A percentile compares a stretch with the other conserved stretches of the same genome.
Conservation (phyloP, 2,329 filamentous ascomycete species). For the Aspergillaceae sp. region DNA sequence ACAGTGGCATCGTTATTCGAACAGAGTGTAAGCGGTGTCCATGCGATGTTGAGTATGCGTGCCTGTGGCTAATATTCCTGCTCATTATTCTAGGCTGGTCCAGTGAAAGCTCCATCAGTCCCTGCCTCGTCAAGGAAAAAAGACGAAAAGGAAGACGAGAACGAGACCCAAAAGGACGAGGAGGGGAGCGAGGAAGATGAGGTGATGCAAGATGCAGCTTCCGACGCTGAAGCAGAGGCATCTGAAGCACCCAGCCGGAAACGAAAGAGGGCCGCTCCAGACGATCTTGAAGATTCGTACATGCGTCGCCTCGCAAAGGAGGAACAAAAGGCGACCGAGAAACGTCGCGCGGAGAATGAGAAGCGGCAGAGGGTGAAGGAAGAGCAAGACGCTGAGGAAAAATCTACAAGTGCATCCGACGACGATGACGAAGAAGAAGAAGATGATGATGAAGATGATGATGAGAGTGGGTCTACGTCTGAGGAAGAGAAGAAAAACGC, state of each 20-base stretch:
- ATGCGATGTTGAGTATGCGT: neutral
- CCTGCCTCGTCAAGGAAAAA: conserved; percentile 6
- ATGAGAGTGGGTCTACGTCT: conserved; percentile 37
- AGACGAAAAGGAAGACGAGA: conserved; percentile 13
- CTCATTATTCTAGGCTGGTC: conserved; percentile 25
- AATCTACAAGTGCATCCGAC: too few relatives aligned
- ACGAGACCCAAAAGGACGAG: conserved; percentile 14
- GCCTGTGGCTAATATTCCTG: conserved; percentile 4
- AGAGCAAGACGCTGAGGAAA: too few relatives aligned
- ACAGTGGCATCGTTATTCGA: conserved; percentile 62
- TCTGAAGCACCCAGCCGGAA: conserved; percentile 34
- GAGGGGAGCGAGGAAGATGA: conserved; percentile 21
- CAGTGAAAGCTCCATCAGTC: conserved; percentile 29
- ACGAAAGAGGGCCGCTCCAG: conserved; percentile 45
- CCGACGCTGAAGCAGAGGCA: conserved; percentile 31
- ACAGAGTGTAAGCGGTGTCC: conserved; percentile 53
- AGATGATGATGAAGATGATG: conserved; percentile 39
- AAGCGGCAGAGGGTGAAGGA: conserved; percentile 25
- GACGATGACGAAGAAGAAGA: too few relatives aligned
- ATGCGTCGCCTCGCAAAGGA: conserved; percentile 38
- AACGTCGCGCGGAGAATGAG: conserved; percentile 26
- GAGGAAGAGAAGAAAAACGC: conserved; percentile 22
- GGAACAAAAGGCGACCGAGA: conserved; percentile 28
- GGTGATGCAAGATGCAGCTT: conserved; percentile 36
- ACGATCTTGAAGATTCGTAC: conserved; percentile 37